A percentile compares a stretch with the other conserved stretches of the same genome.
These are phyloP conservation scores for Gracilaria gracilis DNA, from an alignment of 23 red algal species.

Conservation along the genomic window DNA sequence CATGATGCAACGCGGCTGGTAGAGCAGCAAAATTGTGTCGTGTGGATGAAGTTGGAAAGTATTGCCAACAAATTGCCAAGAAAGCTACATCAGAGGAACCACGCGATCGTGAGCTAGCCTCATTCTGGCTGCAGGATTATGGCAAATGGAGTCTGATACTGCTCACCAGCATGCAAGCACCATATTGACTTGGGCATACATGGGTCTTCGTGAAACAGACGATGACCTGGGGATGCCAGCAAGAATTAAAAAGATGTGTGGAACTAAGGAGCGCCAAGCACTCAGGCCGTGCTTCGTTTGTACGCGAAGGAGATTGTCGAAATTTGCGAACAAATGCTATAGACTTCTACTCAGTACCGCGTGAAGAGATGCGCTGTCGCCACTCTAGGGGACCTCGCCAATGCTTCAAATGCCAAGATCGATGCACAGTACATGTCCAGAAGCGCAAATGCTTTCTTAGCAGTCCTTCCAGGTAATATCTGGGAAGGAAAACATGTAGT, in stretches of 20 bases:
- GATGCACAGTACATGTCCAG: constrained; percentile 32
- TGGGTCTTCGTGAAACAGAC: constrained; percentile 60
- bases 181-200: constrained; percentile 63
- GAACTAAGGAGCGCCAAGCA: constrained; percentile 56
- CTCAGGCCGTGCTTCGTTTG: constrained; percentile 48
- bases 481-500: constrained; percentile 60
- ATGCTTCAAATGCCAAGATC: constrained; percentile 34
- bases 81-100: constrained; percentile 59
- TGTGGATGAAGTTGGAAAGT: constrained; percentile 24
- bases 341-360: constrained; percentile 53
- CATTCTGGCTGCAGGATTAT: constrained; percentile 42
- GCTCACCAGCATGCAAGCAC: constrained; percentile 56
- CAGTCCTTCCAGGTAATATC: constrained; percentile 52
- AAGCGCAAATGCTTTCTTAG: constrained; percentile 44
- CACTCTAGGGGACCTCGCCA: constrained; percentile 54
- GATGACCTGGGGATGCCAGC: constrained; percentile 43
- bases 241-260: constrained; percentile 68
- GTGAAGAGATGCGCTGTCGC: constrained; percentile 67
- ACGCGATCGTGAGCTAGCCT: constrained; percentile 38
- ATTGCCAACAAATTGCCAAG: constrained; percentile 39
- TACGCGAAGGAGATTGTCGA: constrained; percentile 62
- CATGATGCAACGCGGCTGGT: constrained; percentile 57
- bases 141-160: constrained; percentile 52
- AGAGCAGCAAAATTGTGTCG: constrained; percentile 32
- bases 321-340: constrained; percentile 34